Evolutionary conservation across 1,139 yeast genomes (phyloP), one percentile per base, ranked within the genome.

Genomic region (Candida mesenterica): DNA sequence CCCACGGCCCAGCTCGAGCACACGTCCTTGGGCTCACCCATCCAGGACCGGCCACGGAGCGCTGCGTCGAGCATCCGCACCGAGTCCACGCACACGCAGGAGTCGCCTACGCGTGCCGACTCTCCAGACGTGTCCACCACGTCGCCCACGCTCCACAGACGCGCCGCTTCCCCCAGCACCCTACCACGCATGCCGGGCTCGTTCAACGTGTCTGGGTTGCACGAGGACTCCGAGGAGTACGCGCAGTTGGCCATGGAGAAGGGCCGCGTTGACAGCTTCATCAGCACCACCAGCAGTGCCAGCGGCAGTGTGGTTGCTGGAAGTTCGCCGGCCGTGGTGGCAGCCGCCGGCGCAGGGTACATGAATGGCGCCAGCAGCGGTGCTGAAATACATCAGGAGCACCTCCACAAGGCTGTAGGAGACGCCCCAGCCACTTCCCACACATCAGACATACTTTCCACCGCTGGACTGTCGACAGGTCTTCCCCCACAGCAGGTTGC

Each of bases 141-240:
- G n/a, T n/a, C 30, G 13, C 20, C 30, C 41, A 20, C 38, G 42
- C 13, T 10, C 26, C 28, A 23, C 40, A 19, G 7, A 10, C 26
- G 26, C n/a, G 26, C 26, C 5, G 15, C 17, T 13, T 25, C 28
- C 15, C 28, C 28, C 12, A 19, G 22, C 14, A 13, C 41, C 3
- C 52, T 78, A n/a, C 87, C 86, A 8, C 59, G 87, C 32, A 68
- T 75, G 56, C 80, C 82, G 1, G 87, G 79, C 1, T 73, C 82
- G 0, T 62, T 72, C 44, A 74, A 81, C 50, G 81, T 81, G 32
- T 72, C 66, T 40, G 84, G 77, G 1, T 56, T 80, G 32, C 58
- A 57, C 33, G 44, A 44, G 15, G 46, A 52, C 31, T 46, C 49
- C 31, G 52, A 49, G 13, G 39, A 52, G 30, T 55, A 53, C 36